phyloP scores from a whole-genome alignment of 73 alveolate species.

The Symbiodinium natans region DNA sequence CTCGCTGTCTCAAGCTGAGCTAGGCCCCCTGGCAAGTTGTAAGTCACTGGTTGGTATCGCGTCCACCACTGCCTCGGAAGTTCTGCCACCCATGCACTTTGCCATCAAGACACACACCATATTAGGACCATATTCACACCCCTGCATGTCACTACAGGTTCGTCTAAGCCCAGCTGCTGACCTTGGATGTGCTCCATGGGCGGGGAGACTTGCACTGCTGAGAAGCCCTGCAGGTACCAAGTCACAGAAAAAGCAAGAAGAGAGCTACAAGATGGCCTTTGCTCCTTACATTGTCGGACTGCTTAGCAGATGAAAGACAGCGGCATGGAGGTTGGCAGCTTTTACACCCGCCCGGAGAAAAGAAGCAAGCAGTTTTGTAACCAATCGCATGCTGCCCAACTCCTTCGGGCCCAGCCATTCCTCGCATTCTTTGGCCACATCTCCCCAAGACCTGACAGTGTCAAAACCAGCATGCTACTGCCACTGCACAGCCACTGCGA shows the following conservation, averaged over 20 bases:
- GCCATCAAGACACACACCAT: background rate
- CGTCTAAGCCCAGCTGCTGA: conserved; percentile 15
- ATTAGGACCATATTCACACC: background rate
- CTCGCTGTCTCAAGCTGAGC: background rate
- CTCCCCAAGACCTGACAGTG: conserved; percentile 36
- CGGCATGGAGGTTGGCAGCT: too few species aligned
- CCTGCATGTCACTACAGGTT: too few species aligned
- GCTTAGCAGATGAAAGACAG: too few species aligned
- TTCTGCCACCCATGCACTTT: background rate
- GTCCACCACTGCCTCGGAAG: conserved; percentile 45
- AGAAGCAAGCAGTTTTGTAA: too few species aligned
- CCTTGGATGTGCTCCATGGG: conserved; percentile 69
- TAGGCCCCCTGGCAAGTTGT: conserved; percentile 35
- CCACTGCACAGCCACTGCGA: too few species aligned
- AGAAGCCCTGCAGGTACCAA: conserved; percentile 76
- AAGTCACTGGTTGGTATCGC: conserved; percentile 89
- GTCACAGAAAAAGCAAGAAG: too few species aligned
- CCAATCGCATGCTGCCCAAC: too few species aligned
- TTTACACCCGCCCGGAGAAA: too few species aligned
- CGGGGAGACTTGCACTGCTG: conserved; percentile 76
- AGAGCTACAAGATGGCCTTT: too few species aligned
- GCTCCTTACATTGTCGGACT: too few species aligned
- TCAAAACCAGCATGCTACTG: too few species aligned
- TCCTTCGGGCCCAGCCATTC: conserved; percentile 82
- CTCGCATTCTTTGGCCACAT: conserved; percentile 65